These are phyloP conservation scores for Rauvolfia tetraphylla DNA, from an alignment of 257 asterid genomes.

Conservation along the genomic window DNA sequence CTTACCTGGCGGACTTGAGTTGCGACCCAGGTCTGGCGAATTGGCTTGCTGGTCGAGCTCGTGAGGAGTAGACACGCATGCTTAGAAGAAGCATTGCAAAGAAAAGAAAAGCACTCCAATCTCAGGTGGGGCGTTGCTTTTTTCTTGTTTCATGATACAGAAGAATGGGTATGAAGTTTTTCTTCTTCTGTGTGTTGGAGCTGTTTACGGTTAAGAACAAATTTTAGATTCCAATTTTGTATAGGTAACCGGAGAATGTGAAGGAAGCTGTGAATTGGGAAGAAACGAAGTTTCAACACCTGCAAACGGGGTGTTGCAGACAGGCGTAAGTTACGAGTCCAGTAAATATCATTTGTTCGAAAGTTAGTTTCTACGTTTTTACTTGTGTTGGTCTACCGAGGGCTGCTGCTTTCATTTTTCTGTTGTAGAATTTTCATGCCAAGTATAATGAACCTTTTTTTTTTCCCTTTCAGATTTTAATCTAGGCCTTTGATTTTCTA, in stretches of 20 bases:
- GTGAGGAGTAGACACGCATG: neutral
- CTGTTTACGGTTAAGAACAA: neutral
- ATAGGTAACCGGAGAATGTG: neutral
- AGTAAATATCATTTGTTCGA: neutral
- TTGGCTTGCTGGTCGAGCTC: slow-evolving; percentile 13
- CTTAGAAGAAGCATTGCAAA: neutral
- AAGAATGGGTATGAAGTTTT: neutral
- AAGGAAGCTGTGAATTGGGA: neutral
- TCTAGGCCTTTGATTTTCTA: too few relatives aligned
- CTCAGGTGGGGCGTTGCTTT: neutral
- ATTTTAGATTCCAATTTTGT: neutral
- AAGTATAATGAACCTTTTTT: too few relatives aligned
- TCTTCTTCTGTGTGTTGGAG: neutral
- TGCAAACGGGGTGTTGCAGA: neutral
- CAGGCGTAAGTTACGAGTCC: neutral
- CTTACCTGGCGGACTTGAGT: slow-evolving; percentile 3
- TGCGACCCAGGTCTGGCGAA: neutral
- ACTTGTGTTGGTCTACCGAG: too few relatives aligned
- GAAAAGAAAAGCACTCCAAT: neutral
- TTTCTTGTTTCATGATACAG: neutral
- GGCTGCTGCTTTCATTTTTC: too few relatives aligned
- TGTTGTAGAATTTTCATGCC: too few relatives aligned
- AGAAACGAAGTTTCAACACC: neutral
- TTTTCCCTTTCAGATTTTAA: too few relatives aligned
- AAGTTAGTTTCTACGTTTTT: too few relatives aligned